Percentiles rank a stretch among this genome's conserved stretches.
phyloP scores from a whole-genome alignment of 371 early-diverging fungal genomes.

The Mortierella sp. region DNA sequence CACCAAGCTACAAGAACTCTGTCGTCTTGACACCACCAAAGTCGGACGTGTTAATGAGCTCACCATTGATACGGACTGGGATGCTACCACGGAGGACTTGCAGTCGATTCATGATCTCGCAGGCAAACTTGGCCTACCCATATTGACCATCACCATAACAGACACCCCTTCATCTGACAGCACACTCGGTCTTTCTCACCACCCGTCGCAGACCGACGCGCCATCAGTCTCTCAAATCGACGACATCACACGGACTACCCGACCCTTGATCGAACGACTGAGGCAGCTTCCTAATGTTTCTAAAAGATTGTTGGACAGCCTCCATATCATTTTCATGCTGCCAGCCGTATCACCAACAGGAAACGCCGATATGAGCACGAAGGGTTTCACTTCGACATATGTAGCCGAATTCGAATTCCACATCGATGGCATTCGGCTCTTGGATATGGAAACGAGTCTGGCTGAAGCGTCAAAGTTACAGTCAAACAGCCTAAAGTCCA shows the following conservation, averaged over 20 bases:
- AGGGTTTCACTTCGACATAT: too few species aligned
- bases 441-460: too few species aligned
- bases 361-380: too few species aligned
- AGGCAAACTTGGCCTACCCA: neutral
- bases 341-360: too few species aligned
- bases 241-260: neutral
- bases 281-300: too few species aligned
- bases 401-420: too few species aligned
- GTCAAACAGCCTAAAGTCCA: too few species aligned
- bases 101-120: neutral
- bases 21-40: neutral
- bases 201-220: neutral
- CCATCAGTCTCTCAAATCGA: neutral
- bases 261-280: too few species aligned
- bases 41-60: neutral
- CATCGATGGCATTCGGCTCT: too few species aligned
- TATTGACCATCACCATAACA: neutral
- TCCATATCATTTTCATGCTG: too few species aligned
- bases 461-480: too few species aligned
- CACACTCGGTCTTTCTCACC: neutral
- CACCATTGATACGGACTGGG: neutral
- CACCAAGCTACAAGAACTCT: neutral
- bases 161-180: neutral
- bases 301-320: too few species aligned
- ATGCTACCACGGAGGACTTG: neutral